These are phyloP conservation scores for Sarocladiaceae sp. DNA, from an alignment of 2,329 filamentous ascomycete species.

Conservation along the genomic window DNA sequence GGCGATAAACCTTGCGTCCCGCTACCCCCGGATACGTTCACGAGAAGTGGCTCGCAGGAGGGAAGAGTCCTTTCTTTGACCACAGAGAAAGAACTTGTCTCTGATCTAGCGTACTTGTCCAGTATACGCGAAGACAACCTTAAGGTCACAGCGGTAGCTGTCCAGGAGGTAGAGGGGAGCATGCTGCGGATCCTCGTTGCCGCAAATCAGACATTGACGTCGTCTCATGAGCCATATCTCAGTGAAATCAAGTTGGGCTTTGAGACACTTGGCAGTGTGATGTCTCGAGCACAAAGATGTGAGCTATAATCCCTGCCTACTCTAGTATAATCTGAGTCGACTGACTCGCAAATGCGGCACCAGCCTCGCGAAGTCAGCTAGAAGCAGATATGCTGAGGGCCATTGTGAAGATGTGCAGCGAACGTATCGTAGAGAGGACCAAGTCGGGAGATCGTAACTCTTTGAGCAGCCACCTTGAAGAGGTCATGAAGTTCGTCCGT, in stretches of 20 bases:
- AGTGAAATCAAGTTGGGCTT: neutral
- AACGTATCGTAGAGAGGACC: neutral
- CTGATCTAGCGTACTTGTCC: slow-evolving; percentile 16
- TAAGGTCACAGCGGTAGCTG: slow-evolving; percentile 16
- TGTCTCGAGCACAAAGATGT: neutral
- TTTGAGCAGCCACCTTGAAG: neutral
- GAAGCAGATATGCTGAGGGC: neutral
- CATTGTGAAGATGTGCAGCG: neutral
- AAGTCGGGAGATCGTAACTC: neutral
- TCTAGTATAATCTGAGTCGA: too few species aligned
- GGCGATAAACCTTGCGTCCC: neutral
- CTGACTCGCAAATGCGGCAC: too few species aligned
- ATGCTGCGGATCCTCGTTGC: slow-evolving; percentile 15
- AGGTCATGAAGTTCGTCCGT: neutral
- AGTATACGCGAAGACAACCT: slow-evolving; percentile 11
- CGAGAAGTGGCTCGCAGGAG: too few species aligned
- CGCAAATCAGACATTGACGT: slow-evolving; percentile 12
- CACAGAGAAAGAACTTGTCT: slow-evolving; percentile 15
- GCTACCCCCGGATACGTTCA: neutral
- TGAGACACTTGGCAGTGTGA: neutral
- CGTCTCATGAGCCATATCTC: neutral
- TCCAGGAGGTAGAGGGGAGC: slow-evolving; percentile 10
- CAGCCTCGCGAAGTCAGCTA: too few species aligned
- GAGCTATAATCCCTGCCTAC: too few species aligned
- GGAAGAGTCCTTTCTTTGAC: too few species aligned